Percentiles rank a stretch among this genome's conserved stretches.
phyloP scores from a whole-genome alignment of 2,329 filamentous ascomycete species.

The Neodidymelliopsis sp. region DNA sequence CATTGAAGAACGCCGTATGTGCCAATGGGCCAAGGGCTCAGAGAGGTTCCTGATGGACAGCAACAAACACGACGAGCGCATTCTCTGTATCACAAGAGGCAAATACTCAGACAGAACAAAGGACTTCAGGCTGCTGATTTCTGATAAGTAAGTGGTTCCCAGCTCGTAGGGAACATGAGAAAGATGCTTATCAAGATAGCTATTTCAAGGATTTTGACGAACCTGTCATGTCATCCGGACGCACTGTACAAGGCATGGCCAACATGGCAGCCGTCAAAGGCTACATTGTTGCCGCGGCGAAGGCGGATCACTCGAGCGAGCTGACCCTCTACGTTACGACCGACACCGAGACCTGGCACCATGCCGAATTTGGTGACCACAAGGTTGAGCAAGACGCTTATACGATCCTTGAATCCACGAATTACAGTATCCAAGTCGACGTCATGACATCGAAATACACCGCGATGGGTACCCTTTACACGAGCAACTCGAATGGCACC shows the following conservation, averaged over 20 bases:
- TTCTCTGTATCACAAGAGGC: conserved; percentile 82
- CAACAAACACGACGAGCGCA: conserved; percentile 69
- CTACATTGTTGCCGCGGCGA: conserved; percentile 83
- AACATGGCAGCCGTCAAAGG: conserved; percentile 86
- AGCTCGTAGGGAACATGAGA: neutral
- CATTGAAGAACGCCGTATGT: conserved; percentile 74
- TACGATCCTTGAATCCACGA: conserved; percentile 92
- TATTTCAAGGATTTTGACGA: conserved; percentile 78
- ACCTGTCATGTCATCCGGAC: conserved; percentile 75
- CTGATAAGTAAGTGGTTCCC: conserved; percentile 64
- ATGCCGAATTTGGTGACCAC: conserved; percentile 87
- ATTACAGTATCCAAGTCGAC: conserved; percentile 97
- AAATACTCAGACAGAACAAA: conserved; percentile 73
- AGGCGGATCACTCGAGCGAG: conserved; percentile 81
- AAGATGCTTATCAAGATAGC: conserved; percentile 33
- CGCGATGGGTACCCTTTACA: conserved; percentile 87
- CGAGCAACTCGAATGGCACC: conserved; percentile 96
- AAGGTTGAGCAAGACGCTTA: conserved; percentile 86
- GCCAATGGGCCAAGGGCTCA: conserved; percentile 85
- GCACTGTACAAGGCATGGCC: conserved; percentile 79
- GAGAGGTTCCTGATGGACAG: conserved; percentile 75
- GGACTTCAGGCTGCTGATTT: conserved; percentile 80
- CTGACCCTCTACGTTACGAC: conserved; percentile 90
- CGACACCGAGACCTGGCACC: conserved; percentile 86
- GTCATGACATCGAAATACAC: conserved; percentile 75